These are phyloP conservation scores for Fusarium brevicatenulatum DNA, from an alignment of 2,329 filamentous ascomycete genomes.

Conservation along the genomic window DNA sequence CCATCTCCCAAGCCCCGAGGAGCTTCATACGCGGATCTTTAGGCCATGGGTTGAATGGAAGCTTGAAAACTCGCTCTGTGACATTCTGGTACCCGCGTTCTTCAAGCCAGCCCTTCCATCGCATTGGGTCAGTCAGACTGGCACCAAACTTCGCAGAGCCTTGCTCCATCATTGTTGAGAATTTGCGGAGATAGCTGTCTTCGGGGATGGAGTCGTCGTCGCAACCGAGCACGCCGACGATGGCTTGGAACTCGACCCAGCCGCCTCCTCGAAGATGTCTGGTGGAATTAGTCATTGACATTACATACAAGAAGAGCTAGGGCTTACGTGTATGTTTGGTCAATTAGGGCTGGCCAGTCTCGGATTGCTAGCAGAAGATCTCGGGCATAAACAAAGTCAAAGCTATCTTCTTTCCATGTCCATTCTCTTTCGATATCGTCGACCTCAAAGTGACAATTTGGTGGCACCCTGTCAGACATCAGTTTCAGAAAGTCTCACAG, in stretches of 20 bases:
- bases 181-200: slow-evolving; percentile 38
- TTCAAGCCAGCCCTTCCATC: slow-evolving; percentile 51
- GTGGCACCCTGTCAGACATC: slow-evolving; percentile 48
- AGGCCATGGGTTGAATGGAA: slow-evolving; percentile 61
- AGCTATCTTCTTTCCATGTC: slow-evolving; percentile 50
- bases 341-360: slow-evolving; percentile 47
- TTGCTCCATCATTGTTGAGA: slow-evolving; percentile 44
- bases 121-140: slow-evolving; percentile 41
- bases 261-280: slow-evolving; percentile 29
- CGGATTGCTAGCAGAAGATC: slow-evolving; percentile 46
- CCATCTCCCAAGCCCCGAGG: slow-evolving; percentile 50
- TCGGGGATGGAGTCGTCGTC: slow-evolving; percentile 38
- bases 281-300: background rate
- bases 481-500: background rate
- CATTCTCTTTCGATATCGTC: slow-evolving; percentile 51
- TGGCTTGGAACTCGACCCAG: slow-evolving; percentile 39
- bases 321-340: slow-evolving; percentile 48
- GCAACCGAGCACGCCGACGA: slow-evolving; percentile 37
- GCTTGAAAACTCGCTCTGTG: slow-evolving; percentile 55
- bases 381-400: slow-evolving; percentile 51
- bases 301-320: fast-evolving
- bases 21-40: slow-evolving; percentile 61
- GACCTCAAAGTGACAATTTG: slow-evolving; percentile 51
- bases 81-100: slow-evolving; percentile 64
- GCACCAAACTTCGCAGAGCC: slow-evolving; percentile 45